Evolutionary conservation across 2,329 filamentous ascomycete species (phyloP), one percentile per base, ranked within the genome.

Genomic region (Escovopsis sp.): DNA sequence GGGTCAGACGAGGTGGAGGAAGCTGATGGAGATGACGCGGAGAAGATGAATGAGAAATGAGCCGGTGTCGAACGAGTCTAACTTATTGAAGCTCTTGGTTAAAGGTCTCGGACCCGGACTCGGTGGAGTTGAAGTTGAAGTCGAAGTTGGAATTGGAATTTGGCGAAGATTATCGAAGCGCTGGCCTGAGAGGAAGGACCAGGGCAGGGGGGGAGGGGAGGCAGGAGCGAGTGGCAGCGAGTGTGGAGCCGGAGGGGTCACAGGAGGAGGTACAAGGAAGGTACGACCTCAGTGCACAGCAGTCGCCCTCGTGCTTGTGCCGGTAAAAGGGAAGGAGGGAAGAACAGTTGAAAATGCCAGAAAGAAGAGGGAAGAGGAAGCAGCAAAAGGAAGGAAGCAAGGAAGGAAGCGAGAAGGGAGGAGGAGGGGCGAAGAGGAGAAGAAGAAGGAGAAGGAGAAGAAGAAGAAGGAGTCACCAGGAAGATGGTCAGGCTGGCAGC

Each of bases 361-460:
- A 30, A 30, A 30, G 27, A 30, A 11, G 2, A 30, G 11, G 27
- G 27, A 30, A 11, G 27, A 30, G 27, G 27, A 30, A 30, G 4
- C 5, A 30, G 27, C 37, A 36, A 29, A 25, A 46, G 14, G 35
- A 35, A 15, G 29, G 27, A 15, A 39, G 37, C 33, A 27, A n/a
- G 36, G 37, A 32, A 14, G 29, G n/a, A 29, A 33, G 31, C 10
- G 27, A 15, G 33, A 37, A 43, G 38, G 20, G 24, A 44, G 24
- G 36, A 34, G 25, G 35, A 37, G 29, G 38, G n/a, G n/a, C n/a
- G n/a, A n/a, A 43, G 37, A 43, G 39, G 38, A 31, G 37, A 31
- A 42, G 39, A 35, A 44, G 39, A 39, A 25, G 37, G 42, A 39
- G 39, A 37, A 45, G 43, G 44, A 36, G 25, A 35, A 20, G 31